Conservation (phyloP, 495 filamentous ascomycete species). For the Trichoderma reesei region DNA sequence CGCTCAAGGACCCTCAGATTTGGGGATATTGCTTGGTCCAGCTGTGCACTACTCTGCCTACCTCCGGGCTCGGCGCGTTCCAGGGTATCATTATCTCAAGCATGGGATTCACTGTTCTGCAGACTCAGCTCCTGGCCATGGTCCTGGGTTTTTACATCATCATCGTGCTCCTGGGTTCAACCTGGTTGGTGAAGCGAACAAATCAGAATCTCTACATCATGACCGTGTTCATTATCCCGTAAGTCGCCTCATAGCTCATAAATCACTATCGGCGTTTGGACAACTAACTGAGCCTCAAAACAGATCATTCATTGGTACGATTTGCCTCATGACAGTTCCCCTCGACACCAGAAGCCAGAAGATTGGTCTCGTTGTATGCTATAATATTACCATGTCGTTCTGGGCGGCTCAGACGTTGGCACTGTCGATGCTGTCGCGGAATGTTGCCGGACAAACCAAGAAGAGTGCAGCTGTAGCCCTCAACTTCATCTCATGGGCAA, state of each 20-base stretch:
- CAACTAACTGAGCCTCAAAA: neutral
- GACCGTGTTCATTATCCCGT: conserved; percentile 55
- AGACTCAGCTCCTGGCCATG: conserved; percentile 55
- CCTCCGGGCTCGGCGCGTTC: conserved; percentile 56
- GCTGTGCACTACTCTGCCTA: conserved; percentile 58
- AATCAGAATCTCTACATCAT: conserved; percentile 56
- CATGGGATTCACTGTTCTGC: conserved; percentile 39
- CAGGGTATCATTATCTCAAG: conserved; percentile 50
- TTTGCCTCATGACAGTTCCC: conserved; percentile 43
- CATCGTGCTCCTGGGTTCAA: conserved; percentile 50
- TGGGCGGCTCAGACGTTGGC: conserved; percentile 47
- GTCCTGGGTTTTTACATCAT: conserved; percentile 63
- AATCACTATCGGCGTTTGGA: too few relatives aligned
- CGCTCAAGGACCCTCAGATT: conserved; percentile 39
- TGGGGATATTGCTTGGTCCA: conserved; percentile 45
- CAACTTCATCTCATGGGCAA: conserved; percentile 41
- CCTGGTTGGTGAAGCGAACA: conserved; percentile 54
- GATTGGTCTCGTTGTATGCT: conserved; percentile 45
- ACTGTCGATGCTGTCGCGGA: conserved; percentile 41
- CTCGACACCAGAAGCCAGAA: conserved; percentile 33
- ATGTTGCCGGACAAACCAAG: conserved; percentile 47
- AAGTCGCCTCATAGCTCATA: conserved; percentile 18
- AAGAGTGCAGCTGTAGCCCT: conserved; percentile 37
- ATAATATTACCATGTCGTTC: conserved; percentile 49
- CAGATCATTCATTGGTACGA: conserved; percentile 46